These are phyloP conservation scores for Paracoccidioides brasiliensis DNA, from an alignment of 2,329 filamentous ascomycete species.

Conservation along the genomic window DNA sequence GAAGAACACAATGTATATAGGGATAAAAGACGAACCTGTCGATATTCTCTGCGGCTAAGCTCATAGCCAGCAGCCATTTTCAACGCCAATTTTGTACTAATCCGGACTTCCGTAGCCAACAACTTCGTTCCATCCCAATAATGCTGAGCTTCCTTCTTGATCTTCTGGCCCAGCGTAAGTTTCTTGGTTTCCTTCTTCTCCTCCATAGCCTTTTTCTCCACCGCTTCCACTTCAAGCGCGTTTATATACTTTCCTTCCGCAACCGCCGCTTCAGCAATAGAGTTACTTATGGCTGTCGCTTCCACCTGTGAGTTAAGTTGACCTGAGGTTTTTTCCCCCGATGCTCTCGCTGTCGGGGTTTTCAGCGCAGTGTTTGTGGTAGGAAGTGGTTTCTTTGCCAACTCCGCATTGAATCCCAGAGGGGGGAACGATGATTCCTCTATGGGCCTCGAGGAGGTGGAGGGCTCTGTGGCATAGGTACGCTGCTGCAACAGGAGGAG, in stretches of 20 bases:
- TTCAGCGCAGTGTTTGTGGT: neutral
- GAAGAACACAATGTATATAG: neutral
- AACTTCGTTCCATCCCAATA: slow-evolving; percentile 99
- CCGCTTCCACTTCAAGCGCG: slow-evolving; percentile 10
- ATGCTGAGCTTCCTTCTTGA: slow-evolving; percentile 86
- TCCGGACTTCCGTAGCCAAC: slow-evolving; percentile 79
- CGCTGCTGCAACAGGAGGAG: slow-evolving; percentile 37
- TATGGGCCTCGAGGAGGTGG: slow-evolving; percentile 33
- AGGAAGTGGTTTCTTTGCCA: slow-evolving; percentile 72
- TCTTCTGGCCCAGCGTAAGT: slow-evolving; percentile 75
- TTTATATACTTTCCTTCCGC: slow-evolving; percentile 23
- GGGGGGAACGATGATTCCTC: slow-evolving; percentile 47
- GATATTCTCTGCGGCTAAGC: slow-evolving; percentile 80
- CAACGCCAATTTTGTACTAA: slow-evolving; percentile 77
- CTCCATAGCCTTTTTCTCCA: slow-evolving; percentile 47
- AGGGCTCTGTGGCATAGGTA: slow-evolving; percentile 45
- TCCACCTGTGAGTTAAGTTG: neutral
- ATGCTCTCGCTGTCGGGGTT: slow-evolving; percentile 5
- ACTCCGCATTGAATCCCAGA: slow-evolving; percentile 79
- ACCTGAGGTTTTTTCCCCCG: slow-evolving; percentile 10
- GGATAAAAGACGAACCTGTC: slow-evolving; percentile 45
- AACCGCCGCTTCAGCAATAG: slow-evolving; percentile 21
- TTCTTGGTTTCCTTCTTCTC: slow-evolving; percentile 66
- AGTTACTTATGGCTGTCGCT: slow-evolving; percentile 9
- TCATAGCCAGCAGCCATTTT: slow-evolving; percentile 99